Percentiles rank a stretch among this genome's conserved stretches.
phyloP scores from a whole-genome alignment of 169 alveolate genomes.

The Haemoproteus tartakovskyi region DNA sequence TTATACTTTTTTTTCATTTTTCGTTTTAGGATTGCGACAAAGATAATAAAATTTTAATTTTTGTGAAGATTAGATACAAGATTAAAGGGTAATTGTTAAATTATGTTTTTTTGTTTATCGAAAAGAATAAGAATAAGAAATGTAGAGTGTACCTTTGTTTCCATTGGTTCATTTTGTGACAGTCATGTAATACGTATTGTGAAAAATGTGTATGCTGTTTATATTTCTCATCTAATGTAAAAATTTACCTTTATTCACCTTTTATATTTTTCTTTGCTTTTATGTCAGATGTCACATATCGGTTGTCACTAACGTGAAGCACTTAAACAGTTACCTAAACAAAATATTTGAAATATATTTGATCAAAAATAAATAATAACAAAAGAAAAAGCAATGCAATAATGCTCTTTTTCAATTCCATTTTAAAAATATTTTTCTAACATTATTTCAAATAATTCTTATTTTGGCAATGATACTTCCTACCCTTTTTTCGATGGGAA shows the following conservation, averaged over 20 bases:
- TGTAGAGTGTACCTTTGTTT: no score
- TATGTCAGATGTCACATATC: conserved; percentile 46
- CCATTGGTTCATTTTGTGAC: no score
- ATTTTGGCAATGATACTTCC: no score
- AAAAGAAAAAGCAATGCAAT: not conserved
- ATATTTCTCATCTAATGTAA: not conserved
- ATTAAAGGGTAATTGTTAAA: conserved; percentile 38
- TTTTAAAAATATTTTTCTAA: no score
- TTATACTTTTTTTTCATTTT: no score
- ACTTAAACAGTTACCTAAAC: conserved; percentile 45
- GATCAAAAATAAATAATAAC: conserved; percentile 13
- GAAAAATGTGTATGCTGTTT: not conserved
- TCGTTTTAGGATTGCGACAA: no score
- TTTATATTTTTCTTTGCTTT: not conserved
- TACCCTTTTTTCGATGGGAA: no score
- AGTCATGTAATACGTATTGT: no score
- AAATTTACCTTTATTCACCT: not conserved
- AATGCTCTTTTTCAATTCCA: no score
- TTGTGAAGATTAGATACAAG: conserved; percentile 40
- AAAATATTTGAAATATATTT: conserved; percentile 52
- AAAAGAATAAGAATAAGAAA: no score
- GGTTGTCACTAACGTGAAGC: conserved; percentile 39
- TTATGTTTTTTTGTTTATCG: no score
- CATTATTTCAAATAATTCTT: no score
- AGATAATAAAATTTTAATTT: conserved; percentile 47